Evolutionary conservation across 306 rosid species (phyloP), one percentile per base, ranked within the genome.

Genomic region (Trifolium dubium): DNA sequence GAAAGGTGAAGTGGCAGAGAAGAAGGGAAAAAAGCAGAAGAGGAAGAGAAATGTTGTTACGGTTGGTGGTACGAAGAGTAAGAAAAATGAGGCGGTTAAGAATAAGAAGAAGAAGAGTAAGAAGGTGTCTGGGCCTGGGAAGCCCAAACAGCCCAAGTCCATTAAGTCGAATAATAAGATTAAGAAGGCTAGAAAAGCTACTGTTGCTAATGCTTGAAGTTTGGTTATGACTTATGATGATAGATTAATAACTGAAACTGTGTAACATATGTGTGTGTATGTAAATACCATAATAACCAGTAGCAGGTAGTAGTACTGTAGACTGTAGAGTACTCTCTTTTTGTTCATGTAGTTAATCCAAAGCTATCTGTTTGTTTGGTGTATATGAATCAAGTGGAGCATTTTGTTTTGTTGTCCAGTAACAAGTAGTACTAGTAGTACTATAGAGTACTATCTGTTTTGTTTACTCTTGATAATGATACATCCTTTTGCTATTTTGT

Each of bases 131-230:
- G 78, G 82, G 0, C 61, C 88, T n/a, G 78, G 79, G 11, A 90
- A 89, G 84, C 96, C 94, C 2, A 92, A 92, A 19, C 92, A 86
- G 85, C 93, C 90, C 2, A 93, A 83, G 69, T 88, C 96, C 6
- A 80, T 93, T 6, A 89, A 64, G 81, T 82, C 89, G 15, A 83
- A 93, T 13, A 56, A 82, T 13, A 67, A 83, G 91, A n/a, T n/a
- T 13, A 91, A 88, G 91, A 85, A 88, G 82, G 69, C 87, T 2
- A 83, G 84, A 72, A 93, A 73, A 68, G 77, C 81, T 4, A 65
- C 32, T 46, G 91, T 77, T 11, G 47, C 68, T 8, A 31, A 64
- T 7, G 74, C 71, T 0, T 79, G 79, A 73, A 31, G 23, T 5
- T 17, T 46, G 43, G 23, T 66, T 6, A 66, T 39, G 37, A 14